A percentile compares a stretch with the other conserved stretches of the same genome.
phyloP scores from a whole-genome alignment of 2,329 filamentous ascomycete genomes.

The Ascochyta fabae region DNA sequence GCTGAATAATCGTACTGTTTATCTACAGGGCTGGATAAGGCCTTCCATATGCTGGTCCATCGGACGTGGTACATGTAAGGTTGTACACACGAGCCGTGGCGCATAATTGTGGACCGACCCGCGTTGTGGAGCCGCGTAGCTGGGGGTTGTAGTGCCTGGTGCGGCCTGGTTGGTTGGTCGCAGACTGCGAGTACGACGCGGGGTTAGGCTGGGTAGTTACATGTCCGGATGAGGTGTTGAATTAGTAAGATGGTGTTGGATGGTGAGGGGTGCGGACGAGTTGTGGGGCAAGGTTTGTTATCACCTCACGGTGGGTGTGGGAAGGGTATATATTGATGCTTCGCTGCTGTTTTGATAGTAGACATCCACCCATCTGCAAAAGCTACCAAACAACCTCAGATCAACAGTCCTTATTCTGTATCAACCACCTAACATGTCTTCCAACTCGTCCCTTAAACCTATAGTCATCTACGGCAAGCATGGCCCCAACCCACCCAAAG shows the following conservation, averaged over 20 bases:
- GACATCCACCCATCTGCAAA: too few relatives aligned
- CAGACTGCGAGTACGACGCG: not conserved
- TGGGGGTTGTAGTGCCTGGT: not conserved
- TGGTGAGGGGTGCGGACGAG: too few relatives aligned
- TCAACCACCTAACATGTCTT: slow-evolving; percentile 7
- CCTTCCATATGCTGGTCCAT: too few relatives aligned
- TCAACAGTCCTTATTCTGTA: not conserved
- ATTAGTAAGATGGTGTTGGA: not conserved
- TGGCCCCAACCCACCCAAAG: slow-evolving; percentile 53
- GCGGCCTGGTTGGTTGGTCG: not conserved
- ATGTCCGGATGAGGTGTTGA: not conserved
- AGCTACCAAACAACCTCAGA: too few relatives aligned
- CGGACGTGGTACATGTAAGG: not conserved
- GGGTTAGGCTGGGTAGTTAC: not conserved
- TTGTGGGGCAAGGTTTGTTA: too few relatives aligned
- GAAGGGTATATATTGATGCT: too few relatives aligned
- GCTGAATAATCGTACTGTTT: too few relatives aligned
- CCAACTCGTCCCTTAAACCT: slow-evolving; percentile 22
- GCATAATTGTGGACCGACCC: not conserved
- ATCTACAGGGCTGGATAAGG: too few relatives aligned
- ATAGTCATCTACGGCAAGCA: slow-evolving; percentile 32
- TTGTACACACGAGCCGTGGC: not conserved
- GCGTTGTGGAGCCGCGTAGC: not conserved
- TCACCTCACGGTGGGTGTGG: too few relatives aligned
- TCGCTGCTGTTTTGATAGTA: too few relatives aligned